Base-by-base conservation (phyloP, 169 alveolate genomes). In the Cryptosporidium andersoni region DNA sequence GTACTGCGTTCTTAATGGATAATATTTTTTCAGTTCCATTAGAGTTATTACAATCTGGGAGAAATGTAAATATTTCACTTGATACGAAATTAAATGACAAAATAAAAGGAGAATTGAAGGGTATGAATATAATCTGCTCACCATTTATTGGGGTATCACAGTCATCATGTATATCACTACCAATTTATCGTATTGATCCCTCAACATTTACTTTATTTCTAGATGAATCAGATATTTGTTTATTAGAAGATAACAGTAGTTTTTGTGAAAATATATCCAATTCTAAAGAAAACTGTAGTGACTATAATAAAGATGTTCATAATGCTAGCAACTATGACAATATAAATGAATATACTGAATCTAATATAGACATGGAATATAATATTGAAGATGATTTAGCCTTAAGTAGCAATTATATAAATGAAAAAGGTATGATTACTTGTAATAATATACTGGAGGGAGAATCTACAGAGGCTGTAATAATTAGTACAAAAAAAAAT, bases 31-130 rank as follows among this genome's bases (percentile, higher is more conserved):
- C 85, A 5, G 85, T 74, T 4, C 85, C 85, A 14, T 48, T 74
- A 1, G 66, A 60, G 2, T 60, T 74, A n/a, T 64, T 74, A 43
- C 85, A 74, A 52, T 68, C 68, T 25, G 85, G 85, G 9, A 74
- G 25, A 37, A 74, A 74, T 60, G 45, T 74, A 25, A 74, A 60
- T 14, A 14, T 74, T 43, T 34, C 56, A 11, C 45, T 4, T 56
- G 85, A 74, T 37, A 56, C 45, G 45, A 2, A 40, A 42, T 34
- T 39, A 12, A 40, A 56, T 34, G 43, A 16, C 47, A 40, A 55
- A 25, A 58, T 5, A 12, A 48, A 7, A 1, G 85, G 48, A 11
- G 85, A 58, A 4, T 14, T 4, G 42, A 8, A 43, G n/a, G 11
- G 42, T 25, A 74, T 43, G 0, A 58, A 58, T 42, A 58, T 68